Conservation (phyloP, 495 filamentous ascomycete species). For the Sporormia fimetaria region DNA sequence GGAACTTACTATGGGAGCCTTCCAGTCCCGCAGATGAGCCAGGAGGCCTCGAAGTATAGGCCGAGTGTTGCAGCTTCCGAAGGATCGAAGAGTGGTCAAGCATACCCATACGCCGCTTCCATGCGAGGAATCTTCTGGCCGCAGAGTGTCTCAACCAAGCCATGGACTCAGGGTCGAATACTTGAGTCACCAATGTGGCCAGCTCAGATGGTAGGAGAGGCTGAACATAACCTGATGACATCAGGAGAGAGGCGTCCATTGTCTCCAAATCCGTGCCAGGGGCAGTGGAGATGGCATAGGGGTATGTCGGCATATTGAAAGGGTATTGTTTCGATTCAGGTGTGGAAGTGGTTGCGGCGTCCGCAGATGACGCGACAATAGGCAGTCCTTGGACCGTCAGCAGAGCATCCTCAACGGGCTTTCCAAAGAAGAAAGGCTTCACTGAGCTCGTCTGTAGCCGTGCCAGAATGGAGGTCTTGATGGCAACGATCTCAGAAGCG, state of each 20-base stretch:
- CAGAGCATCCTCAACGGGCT: constrained; percentile 20
- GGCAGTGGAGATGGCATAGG: constrained; percentile 75
- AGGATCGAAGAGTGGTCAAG: constrained; percentile 16
- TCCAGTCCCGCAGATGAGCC: constrained; percentile 12
- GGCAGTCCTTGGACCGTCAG: constrained; percentile 13
- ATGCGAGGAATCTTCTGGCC: constrained; percentile 64
- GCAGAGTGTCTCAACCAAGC: constrained; percentile 80
- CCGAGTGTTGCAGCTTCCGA: constrained; percentile 6
- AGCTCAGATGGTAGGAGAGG: constrained; percentile 76
- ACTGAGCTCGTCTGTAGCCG: constrained; percentile 52
- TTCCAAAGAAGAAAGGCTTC: constrained; percentile 57
- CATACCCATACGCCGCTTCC: constrained; percentile 16
- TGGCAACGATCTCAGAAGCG: constrained; percentile 42
- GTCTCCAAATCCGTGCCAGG: constrained; percentile 65
- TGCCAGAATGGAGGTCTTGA: constrained; percentile 51
- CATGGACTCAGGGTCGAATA: constrained; percentile 70
- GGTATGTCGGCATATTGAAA: constrained; percentile 26
- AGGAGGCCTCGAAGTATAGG: constrained; percentile 9
- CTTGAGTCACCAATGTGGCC: constrained; percentile 49
- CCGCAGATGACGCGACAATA: constrained; percentile 1
- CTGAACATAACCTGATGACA: constrained; percentile 86
- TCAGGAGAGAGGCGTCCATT: constrained; percentile 92
- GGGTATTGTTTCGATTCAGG: constrained; percentile 6
- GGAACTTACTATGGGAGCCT: constrained; percentile 5
- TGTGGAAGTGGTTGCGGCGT: neutral